phyloP scores from a whole-genome alignment of 1,139 yeast species.

The Yamadazyma taylorii region DNA sequence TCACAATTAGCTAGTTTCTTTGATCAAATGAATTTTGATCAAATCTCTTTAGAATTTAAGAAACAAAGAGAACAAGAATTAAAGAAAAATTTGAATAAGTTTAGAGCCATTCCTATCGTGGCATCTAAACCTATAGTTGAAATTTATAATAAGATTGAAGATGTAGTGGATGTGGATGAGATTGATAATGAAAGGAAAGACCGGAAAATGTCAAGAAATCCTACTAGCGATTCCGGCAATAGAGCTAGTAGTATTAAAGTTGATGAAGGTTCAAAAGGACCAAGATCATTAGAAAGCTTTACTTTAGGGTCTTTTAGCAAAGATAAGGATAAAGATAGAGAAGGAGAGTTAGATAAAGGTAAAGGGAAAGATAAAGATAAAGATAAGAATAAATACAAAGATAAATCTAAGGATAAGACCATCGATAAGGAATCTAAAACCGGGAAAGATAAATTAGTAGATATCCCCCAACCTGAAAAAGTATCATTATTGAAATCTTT shows the following conservation, averaged over 20 bases:
- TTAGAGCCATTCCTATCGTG: constrained; percentile 73
- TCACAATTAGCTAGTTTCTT: constrained; percentile 66
- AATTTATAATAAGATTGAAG: constrained; percentile 84
- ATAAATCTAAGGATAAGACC: constrained; percentile 13
- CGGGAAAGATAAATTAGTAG: constrained; percentile 10
- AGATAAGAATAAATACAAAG: constrained; percentile 14
- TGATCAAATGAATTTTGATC: constrained; percentile 78
- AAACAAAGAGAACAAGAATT: constrained; percentile 83
- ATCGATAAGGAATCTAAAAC: constrained; percentile 10
- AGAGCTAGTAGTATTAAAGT: constrained; percentile 2
- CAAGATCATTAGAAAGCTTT: neutral
- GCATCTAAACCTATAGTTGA: constrained; percentile 88
- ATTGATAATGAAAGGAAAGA: constrained; percentile 11
- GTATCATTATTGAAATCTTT: constrained; percentile 79
- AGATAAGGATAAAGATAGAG: constrained; percentile 4
- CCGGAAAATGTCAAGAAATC: constrained; percentile 4
- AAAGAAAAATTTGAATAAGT: constrained; percentile 57
- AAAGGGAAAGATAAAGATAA: constrained; percentile 6
- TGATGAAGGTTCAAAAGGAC: neutral
- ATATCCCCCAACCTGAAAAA: constrained; percentile 56
- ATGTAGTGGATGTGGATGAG: constrained; percentile 63
- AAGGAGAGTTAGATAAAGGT: constrained; percentile 7
- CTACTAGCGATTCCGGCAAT: constrained; percentile 8
- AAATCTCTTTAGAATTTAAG: constrained; percentile 81
- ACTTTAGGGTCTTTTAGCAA: too few species aligned